Percentiles rank a stretch among this genome's conserved stretches.
Evolutionary conservation across 257 asterid species (phyloP).

Genomic region (Anisodus acutangulus): DNA sequence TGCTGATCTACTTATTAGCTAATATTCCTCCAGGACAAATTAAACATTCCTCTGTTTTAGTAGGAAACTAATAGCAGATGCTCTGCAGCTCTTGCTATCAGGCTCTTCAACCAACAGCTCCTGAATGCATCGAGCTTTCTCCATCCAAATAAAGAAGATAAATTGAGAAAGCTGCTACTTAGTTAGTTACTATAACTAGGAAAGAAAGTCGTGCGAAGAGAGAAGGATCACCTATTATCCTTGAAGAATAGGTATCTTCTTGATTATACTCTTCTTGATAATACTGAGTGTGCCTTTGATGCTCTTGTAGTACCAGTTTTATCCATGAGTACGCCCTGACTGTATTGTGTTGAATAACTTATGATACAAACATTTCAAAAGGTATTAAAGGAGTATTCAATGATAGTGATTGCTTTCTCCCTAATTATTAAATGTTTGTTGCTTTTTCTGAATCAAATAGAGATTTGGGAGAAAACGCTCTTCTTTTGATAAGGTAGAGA

Average conservation of each 20-base stretch:
- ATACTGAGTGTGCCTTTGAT: conserved; percentile 9
- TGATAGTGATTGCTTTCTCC: conserved; percentile 7
- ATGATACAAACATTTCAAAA: conserved; percentile 12
- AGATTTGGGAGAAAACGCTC: not conserved
- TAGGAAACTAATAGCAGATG: conserved; percentile 12
- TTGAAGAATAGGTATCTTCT: not conserved
- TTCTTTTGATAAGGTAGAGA: not conserved
- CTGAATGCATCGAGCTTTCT: not conserved
- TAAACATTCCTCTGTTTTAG: conserved; percentile 10
- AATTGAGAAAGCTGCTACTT: conserved; percentile 3
- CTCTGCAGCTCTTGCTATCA: conserved; percentile 28
- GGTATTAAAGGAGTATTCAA: not conserved
- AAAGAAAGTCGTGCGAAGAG: not conserved
- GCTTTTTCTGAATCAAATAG: conserved; percentile 12
- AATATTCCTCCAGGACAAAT: conserved; percentile 6
- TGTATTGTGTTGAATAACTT: not conserved
- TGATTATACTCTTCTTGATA: not conserved
- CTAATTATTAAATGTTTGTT: not conserved
- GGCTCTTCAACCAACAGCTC: conserved; percentile 30
- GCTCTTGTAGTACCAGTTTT: conserved; percentile 8
- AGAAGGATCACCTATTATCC: not conserved
- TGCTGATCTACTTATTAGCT: not conserved
- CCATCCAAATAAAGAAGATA: not conserved
- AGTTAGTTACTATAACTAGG: not conserved
- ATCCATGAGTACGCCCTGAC: not conserved